These are phyloP conservation scores for Mimosa pudica DNA, from an alignment of 306 rosid species.

Conservation along the genomic window DNA sequence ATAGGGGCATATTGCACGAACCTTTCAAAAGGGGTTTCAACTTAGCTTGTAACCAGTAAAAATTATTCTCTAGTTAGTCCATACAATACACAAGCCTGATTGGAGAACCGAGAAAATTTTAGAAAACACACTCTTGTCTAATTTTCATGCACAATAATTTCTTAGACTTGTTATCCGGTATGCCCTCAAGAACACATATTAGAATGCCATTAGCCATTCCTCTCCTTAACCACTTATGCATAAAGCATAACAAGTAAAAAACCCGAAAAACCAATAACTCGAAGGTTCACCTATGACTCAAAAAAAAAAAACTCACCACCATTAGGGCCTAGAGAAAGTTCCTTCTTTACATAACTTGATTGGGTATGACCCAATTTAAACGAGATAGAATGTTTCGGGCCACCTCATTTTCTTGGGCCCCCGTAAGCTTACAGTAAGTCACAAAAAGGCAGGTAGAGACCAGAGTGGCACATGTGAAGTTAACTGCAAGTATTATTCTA, in stretches of 20 bases:
- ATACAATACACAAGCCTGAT: constrained; percentile 88
- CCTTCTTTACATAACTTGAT: constrained; percentile 76
- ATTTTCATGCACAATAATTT: constrained; percentile 1
- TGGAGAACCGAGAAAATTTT: constrained; percentile 34
- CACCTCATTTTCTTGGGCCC: not conserved
- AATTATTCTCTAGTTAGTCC: constrained; percentile 92
- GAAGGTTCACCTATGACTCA: not conserved
- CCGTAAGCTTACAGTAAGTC: too few relatives aligned
- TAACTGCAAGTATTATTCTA: not conserved
- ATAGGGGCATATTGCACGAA: constrained; percentile 41
- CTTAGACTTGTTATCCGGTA: not conserved
- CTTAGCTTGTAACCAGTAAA: constrained; percentile 86
- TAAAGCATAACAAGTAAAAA: not conserved
- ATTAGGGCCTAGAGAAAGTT: constrained; percentile 93
- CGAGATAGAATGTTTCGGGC: not conserved
- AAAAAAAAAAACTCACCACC: constrained; percentile 67
- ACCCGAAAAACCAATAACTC: not conserved
- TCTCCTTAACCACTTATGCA: not conserved
- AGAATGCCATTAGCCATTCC: constrained; percentile 16
- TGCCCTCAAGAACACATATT: constrained; percentile 10
- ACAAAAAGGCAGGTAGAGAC: too few relatives aligned
- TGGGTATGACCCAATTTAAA: not conserved
- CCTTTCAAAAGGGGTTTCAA: constrained; percentile 88
- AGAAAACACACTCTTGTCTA: constrained; percentile 24
- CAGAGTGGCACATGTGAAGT: too few relatives aligned